Evolutionary conservation across 2,329 filamentous ascomycete genomes (phyloP).

Genomic region (Aspergillus aculeatus): DNA sequence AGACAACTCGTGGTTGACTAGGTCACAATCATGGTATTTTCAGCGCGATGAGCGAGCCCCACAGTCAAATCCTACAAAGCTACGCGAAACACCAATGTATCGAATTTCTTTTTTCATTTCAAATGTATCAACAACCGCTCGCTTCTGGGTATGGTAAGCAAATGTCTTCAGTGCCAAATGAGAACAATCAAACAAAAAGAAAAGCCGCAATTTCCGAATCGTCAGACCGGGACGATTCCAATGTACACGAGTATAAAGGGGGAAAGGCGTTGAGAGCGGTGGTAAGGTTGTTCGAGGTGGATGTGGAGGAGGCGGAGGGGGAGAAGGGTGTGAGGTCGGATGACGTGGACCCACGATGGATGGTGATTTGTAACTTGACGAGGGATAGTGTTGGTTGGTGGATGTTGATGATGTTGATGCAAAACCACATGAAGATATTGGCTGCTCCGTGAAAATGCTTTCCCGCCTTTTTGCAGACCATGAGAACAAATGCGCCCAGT

Average conservation of each 20-base stretch:
- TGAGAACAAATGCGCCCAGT: constrained; percentile 37
- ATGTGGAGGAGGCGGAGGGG: not conserved
- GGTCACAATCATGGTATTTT: no score
- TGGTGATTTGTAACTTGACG: not conserved
- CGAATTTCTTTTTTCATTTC: constrained; percentile 13
- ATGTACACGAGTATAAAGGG: constrained; percentile 21
- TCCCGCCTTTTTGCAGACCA: constrained; percentile 33
- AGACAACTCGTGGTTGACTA: no score
- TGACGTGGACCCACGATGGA: not conserved
- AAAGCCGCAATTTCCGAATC: constrained; percentile 11
- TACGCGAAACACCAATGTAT: not conserved
- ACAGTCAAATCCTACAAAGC: not conserved
- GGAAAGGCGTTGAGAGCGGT: not conserved
- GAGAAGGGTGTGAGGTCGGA: not conserved
- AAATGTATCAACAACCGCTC: constrained; percentile 20
- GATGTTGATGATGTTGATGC: constrained; percentile 12
- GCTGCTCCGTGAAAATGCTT: constrained; percentile 34
- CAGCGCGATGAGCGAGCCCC: no score
- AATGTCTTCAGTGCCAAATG: constrained; percentile 27
- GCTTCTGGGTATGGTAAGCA: constrained; percentile 27
- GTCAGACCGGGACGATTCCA: constrained; percentile 26
- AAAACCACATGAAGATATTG: constrained; percentile 20
- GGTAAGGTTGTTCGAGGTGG: not conserved
- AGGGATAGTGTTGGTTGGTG: constrained; percentile 11
- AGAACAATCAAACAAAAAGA: constrained; percentile 14